Percentiles rank a stretch among this genome's conserved stretches.
These are phyloP conservation scores for Phytophthora colocasiae DNA, from an alignment of 352 stramenopile genomes.

Conservation along the genomic window DNA sequence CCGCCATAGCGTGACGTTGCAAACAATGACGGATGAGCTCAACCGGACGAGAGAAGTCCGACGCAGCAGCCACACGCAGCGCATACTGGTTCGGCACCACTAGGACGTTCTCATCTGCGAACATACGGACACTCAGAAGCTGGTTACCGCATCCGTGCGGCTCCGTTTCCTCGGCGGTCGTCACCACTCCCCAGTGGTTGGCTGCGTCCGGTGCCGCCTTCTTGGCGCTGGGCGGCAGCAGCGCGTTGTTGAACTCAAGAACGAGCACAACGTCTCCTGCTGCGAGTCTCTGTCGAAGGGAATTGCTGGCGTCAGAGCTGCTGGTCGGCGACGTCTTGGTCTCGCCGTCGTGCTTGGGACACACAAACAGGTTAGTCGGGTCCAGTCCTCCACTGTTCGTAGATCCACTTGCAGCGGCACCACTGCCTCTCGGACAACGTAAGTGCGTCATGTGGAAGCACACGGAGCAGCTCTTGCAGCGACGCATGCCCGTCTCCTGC, in stretches of 20 bases:
- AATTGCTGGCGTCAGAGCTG: slow-evolving; percentile 43
- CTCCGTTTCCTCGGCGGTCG: slow-evolving; percentile 52
- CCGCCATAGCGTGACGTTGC: slow-evolving; percentile 60
- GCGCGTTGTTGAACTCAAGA: slow-evolving; percentile 68
- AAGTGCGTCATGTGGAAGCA: slow-evolving; percentile 62
- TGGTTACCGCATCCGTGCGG: slow-evolving; percentile 55
- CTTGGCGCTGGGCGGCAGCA: slow-evolving; percentile 53
- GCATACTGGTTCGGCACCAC: slow-evolving; percentile 65
- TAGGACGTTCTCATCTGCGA: slow-evolving; percentile 64
- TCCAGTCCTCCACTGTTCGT: slow-evolving; percentile 26
- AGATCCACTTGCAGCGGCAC: not conserved
- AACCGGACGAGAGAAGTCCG: slow-evolving; percentile 46
- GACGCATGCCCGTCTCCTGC: slow-evolving; percentile 58
- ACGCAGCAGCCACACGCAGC: slow-evolving; percentile 46
- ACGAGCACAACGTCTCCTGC: slow-evolving; percentile 72
- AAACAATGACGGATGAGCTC: slow-evolving; percentile 59
- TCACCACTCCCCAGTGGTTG: slow-evolving; percentile 73
- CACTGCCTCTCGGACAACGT: slow-evolving; percentile 40
- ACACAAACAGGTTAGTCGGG: slow-evolving; percentile 54
- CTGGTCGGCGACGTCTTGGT: slow-evolving; percentile 8
- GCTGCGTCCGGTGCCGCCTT: slow-evolving; percentile 39
- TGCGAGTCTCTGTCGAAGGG: slow-evolving; percentile 37
- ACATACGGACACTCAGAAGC: slow-evolving; percentile 61
- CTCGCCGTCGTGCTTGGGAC: slow-evolving; percentile 42
- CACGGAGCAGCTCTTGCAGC: slow-evolving; percentile 61